A percentile compares a stretch with the other conserved stretches of the same genome.
Evolutionary conservation across 2,329 filamentous ascomycete species (phyloP).

Genomic region (Neofusicoccum ribis): DNA sequence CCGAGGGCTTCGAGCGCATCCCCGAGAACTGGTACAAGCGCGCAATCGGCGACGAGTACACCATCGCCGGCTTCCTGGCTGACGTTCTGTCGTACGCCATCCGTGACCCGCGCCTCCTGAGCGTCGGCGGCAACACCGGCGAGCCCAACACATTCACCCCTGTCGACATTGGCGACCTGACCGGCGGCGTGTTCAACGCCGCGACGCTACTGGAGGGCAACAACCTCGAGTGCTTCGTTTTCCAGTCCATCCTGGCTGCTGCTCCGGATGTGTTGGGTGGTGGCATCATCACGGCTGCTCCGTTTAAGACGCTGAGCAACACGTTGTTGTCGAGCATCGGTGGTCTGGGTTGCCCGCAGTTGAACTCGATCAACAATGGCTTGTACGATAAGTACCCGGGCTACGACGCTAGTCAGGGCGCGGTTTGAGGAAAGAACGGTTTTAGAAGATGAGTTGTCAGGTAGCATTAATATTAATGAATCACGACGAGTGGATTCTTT

Average conservation of each 20-base stretch:
- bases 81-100: slow-evolving; percentile 20
- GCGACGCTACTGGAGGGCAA: slow-evolving; percentile 39
- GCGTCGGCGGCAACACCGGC: slow-evolving; percentile 56
- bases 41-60: slow-evolving; percentile 42
- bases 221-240: slow-evolving; percentile 39
- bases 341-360: slow-evolving; percentile 1
- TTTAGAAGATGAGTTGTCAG: too few species aligned
- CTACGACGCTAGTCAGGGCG: slow-evolving; percentile 9
- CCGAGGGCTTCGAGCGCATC: too few species aligned
- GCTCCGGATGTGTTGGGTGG: slow-evolving; percentile 16
- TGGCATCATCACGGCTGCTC: slow-evolving; percentile 14
- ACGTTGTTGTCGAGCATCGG: slow-evolving; percentile 13
- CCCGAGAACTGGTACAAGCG: slow-evolving; percentile 23
- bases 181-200: slow-evolving; percentile 41
- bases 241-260: slow-evolving; percentile 25
- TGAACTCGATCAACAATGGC: slow-evolving; percentile 11
- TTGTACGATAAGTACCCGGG: slow-evolving; percentile 20
- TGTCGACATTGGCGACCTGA: slow-evolving; percentile 45
- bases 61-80: slow-evolving; percentile 20
- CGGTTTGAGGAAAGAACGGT: neutral
- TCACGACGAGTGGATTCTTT: too few species aligned
- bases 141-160: slow-evolving; percentile 53
- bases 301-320: slow-evolving; percentile 7
- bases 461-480: too few species aligned
- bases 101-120: slow-evolving; percentile 11